Evolutionary conservation across 768 basidiomycete species (phyloP), one percentile per base, ranked within the genome.

Genomic region (Tylopilus felleus): DNA sequence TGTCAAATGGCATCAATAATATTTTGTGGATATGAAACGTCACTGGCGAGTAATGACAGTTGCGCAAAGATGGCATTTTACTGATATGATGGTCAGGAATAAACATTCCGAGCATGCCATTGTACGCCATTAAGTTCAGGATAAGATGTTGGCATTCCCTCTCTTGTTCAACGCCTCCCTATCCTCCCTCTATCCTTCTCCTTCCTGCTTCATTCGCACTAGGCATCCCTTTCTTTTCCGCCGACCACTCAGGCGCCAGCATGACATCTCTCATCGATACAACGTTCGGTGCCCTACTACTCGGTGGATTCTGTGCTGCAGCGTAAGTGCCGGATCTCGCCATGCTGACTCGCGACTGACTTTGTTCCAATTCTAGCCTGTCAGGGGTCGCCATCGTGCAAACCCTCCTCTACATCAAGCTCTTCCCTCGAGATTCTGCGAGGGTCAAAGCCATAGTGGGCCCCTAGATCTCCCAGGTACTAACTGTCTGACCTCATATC

Each of bases 231-330:
- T 29, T n/a, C 36, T 27, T n/a, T 40, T 12, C 31, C 17, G 27
- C n/a, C 35, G 21, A 13, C 47, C 28, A 33, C 27, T 5, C 8
- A 19, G 16, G 8, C 21, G 8, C 22, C 17, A 19, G 36, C 16
- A 65, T 65, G 65, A 21, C 57, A 25, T 27, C 23, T 27, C 8
- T 23, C 28, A 29, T 69, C 27, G 54, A 48, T 31, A 33, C 59
- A 39, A 71, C 68, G 28, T 53, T 59, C 14, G 68, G 68, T 9
- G 68, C 68, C n/a, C 58, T 70, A 12, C 57, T 70, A 4, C 43
- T 71, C 3, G 68, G 68, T 25, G 68, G 65, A 44, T 70, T 70
- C 52, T 43, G 60, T 42, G 70, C 70, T 16, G 60, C 68, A 22
- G 58, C 35, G 68, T 70, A 31, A 56, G 68, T 43, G 0, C 21